These are phyloP conservation scores for Ustilago vetiveriae DNA, from an alignment of 1,284 basidiomycete genomes.

Conservation along the genomic window DNA sequence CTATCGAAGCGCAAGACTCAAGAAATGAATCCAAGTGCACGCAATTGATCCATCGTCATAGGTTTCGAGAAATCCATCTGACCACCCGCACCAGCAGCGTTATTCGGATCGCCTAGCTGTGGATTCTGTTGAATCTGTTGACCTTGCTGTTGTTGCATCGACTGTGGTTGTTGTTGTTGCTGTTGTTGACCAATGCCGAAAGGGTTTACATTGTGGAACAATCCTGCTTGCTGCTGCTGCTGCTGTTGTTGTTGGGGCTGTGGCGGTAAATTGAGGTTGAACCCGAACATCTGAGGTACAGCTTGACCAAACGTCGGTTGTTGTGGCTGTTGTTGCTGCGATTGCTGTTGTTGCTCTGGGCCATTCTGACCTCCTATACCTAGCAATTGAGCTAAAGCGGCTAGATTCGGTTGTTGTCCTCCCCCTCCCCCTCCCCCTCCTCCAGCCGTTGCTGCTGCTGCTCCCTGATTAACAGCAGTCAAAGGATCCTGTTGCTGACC, in stretches of 20 bases:
- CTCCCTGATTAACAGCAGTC: too few species aligned
- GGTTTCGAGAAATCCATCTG: conserved; percentile 37
- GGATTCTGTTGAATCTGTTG: conserved; percentile 6
- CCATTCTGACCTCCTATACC: conserved; percentile 22
- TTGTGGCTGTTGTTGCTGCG: conserved; percentile 10
- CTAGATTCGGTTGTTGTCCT: conserved; percentile 30
- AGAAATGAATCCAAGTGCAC: conserved; percentile 40
- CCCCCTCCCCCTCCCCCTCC: conserved; percentile 11
- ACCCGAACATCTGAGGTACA: conserved; percentile 11
- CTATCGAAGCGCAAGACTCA: too few species aligned
- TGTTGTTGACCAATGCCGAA: conserved; percentile 3
- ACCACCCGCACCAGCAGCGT: background rate
- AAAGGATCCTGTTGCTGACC: background rate
- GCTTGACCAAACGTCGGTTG: conserved; percentile 3
- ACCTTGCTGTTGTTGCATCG: conserved; percentile 7
- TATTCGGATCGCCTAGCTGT: background rate
- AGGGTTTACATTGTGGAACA: conserved; percentile 8
- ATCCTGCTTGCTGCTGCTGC: conserved; percentile 9
- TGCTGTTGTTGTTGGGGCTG: conserved; percentile 10
- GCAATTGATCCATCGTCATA: conserved; percentile 45
- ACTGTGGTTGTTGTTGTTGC: background rate
- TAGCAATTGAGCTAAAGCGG: conserved; percentile 21
- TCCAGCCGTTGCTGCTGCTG: conserved; percentile 3
- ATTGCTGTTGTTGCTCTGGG: conserved; percentile 4
- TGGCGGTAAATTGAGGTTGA: too few species aligned